Conservation (phyloP, 192 early-diverging fungal species). For the Umbelopsis vinacea region DNA sequence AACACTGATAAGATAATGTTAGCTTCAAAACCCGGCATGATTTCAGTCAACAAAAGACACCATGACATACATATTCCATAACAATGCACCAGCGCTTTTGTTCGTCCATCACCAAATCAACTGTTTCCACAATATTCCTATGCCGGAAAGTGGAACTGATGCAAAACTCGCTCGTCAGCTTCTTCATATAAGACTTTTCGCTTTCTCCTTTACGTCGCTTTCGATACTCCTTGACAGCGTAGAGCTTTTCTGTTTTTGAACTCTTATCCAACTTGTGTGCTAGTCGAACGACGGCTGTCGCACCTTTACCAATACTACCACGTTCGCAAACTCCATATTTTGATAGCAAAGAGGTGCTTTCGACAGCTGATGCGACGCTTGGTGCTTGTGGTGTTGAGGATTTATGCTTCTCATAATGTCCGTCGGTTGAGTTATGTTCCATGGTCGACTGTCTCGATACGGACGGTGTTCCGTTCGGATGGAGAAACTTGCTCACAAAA, state of each 20-base stretch:
- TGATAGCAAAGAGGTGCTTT: conserved; percentile 2
- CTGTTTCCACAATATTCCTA: conserved; percentile 88
- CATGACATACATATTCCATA: conserved; percentile 61
- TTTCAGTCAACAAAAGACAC: conserved; percentile 7
- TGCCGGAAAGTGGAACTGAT: conserved; percentile 91
- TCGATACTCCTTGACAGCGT: conserved; percentile 94
- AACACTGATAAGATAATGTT: conserved; percentile 67
- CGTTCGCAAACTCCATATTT: conserved; percentile 56
- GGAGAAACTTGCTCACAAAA: conserved; percentile 14
- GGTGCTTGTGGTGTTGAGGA: neutral
- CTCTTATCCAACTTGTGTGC: conserved; percentile 74
- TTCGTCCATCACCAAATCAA: conserved; percentile 96
- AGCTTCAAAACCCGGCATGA: neutral
- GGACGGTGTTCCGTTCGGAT: neutral
- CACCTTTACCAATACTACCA: conserved; percentile 84
- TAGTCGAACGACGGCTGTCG: conserved; percentile 89
- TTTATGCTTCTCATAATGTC: neutral
- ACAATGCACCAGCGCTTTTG: conserved; percentile 80
- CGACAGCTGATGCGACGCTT: neutral
- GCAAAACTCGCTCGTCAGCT: conserved; percentile 93
- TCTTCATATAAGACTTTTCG: conserved; percentile 95
- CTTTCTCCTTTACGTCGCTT: conserved; percentile 78
- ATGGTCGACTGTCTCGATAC: conserved; percentile 4
- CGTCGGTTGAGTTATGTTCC: neutral
- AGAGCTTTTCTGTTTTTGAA: conserved; percentile 64